Percentiles rank a stretch among this genome's conserved stretches.
Conservation (phyloP, 1,284 basidiomycete genomes). For the Cryptococcus maquisensis region DNA sequence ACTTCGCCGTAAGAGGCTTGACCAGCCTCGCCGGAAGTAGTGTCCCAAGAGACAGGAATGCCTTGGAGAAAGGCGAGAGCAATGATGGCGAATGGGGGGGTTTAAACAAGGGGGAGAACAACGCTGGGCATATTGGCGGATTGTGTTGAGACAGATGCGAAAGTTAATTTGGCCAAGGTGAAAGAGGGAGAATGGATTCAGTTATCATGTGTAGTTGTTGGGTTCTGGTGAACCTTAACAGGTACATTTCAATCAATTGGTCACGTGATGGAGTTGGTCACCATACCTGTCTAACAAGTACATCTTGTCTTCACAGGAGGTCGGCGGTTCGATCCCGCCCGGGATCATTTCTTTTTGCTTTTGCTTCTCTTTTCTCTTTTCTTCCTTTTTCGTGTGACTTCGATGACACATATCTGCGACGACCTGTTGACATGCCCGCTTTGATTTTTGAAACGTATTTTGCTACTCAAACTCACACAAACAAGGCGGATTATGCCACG, state of each 20-base stretch:
- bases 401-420: too few species aligned
- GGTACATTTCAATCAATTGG: too few species aligned
- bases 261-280: constrained; percentile 17
- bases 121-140: constrained; percentile 26
- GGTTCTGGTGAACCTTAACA: too few species aligned
- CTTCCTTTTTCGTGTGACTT: background rate
- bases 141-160: too few species aligned
- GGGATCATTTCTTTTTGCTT: constrained; percentile 11
- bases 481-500: background rate
- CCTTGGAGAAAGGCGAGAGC: constrained; percentile 35
- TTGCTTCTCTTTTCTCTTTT: constrained; percentile 1
- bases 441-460: too few species aligned
- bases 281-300: constrained; percentile 17
- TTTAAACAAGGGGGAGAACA: constrained; percentile 34
- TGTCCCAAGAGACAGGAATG: constrained; percentile 37
- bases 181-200: too few species aligned
- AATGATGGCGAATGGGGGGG: constrained; percentile 36
- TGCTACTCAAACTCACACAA: too few species aligned
- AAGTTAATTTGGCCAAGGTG: too few species aligned
- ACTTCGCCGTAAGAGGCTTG: constrained; percentile 33
- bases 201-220: too few species aligned
- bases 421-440: too few species aligned
- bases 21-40: constrained; percentile 23
- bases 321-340: constrained; percentile 16
- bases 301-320: constrained; percentile 10